Conservation (phyloP, 345 rosid genomes). For the Acer negundo region DNA sequence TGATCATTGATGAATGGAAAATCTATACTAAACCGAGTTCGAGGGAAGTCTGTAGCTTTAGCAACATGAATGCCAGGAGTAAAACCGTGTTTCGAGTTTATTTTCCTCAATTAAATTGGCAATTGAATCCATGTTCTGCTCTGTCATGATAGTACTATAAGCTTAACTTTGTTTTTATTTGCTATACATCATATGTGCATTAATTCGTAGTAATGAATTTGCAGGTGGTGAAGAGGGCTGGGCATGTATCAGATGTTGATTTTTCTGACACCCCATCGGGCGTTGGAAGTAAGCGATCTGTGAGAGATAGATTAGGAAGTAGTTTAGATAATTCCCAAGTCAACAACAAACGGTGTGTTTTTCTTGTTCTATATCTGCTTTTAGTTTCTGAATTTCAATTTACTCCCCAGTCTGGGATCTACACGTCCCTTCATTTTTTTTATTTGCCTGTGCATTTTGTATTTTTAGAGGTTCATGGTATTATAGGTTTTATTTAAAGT, state of each 20-base stretch:
- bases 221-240: slow-evolving; percentile 85
- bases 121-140: neutral
- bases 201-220: slow-evolving; percentile 11
- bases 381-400: neutral
- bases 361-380: slow-evolving; percentile 8
- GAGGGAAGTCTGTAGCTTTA: too few relatives aligned
- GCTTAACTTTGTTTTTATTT: neutral
- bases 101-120: neutral
- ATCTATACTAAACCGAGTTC: neutral
- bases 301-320: slow-evolving; percentile 80
- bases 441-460: neutral
- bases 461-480: neutral
- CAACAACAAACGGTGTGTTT: slow-evolving; percentile 60
- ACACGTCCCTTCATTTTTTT: neutral
- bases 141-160: neutral
- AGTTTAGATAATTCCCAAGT: slow-evolving; percentile 45
- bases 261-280: slow-evolving; percentile 37
- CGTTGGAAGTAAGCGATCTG: slow-evolving; percentile 73
- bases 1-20: neutral
- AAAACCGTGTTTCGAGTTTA: neutral
- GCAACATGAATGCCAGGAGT: neutral
- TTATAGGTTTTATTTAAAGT: neutral
- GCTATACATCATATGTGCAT: neutral
- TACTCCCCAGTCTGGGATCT: neutral
- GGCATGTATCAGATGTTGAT: slow-evolving; percentile 38